phyloP scores from a whole-genome alignment of 1,284 basidiomycete genomes.

The Spongiforma sp. region DNA sequence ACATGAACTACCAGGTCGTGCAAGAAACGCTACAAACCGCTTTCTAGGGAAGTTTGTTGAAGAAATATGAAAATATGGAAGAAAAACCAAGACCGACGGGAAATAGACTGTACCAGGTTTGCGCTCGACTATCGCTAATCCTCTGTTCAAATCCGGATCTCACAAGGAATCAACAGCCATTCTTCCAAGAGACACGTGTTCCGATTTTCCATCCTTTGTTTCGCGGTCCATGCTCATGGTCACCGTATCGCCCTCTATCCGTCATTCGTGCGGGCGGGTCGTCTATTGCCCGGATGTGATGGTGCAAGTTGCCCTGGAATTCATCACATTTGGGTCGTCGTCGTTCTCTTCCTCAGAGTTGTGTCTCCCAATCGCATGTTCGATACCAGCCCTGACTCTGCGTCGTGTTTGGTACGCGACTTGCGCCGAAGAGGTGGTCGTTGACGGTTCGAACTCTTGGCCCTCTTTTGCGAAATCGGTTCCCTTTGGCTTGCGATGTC shows the following conservation, averaged over 20 bases:
- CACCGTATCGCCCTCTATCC: background rate
- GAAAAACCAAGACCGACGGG: no score
- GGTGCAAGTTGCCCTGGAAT: constrained; percentile 25
- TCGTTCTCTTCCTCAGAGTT: constrained; percentile 11
- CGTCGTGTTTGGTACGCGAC: background rate
- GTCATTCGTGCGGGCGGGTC: constrained; percentile 6
- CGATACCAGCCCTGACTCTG: background rate
- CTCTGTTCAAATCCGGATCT: constrained; percentile 2
- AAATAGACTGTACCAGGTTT: no score
- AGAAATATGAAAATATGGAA: background rate
- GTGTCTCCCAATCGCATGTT: background rate
- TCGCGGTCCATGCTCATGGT: background rate
- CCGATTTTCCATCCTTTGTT: constrained; percentile 8
- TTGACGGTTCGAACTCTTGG: background rate
- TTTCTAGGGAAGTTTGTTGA: constrained; percentile 2
- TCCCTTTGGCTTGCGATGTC: constrained; percentile 21
- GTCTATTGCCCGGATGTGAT: constrained; percentile 12
- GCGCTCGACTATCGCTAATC: no score
- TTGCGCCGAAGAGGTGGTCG: background rate
- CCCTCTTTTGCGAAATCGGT: background rate
- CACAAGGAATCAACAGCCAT: constrained; percentile 28
- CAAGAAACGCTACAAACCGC: constrained; percentile 3
- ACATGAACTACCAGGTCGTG: no score
- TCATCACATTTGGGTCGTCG: background rate
- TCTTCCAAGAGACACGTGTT: constrained; percentile 27